Evolutionary conservation across 139 green algal genomes (phyloP), one percentile per base, ranked within the genome.

Genomic region (Coelastrella sp.): DNA sequence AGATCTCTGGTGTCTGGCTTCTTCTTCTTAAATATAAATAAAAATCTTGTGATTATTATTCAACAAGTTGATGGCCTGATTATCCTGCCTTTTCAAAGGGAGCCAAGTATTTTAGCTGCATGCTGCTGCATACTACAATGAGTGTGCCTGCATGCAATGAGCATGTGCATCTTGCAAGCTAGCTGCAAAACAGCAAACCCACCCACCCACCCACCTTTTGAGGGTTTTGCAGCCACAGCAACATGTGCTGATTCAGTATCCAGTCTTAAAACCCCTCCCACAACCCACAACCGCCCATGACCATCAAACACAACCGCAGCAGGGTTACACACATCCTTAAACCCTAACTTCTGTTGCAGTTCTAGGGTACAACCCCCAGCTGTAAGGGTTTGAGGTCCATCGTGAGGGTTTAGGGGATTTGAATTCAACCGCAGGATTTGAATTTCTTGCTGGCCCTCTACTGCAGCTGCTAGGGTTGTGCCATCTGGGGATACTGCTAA

Each of bases 251-350:
- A 91, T 61, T 85, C 65, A 4, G 75, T 66, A 7, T 60, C 68
- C 59, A 71, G 57, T 16, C 58, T 7, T 20, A 93, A 65, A 10
- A 93, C 80, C 0, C 94, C 94, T 2, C 94, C 91, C 4, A 92
- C 91, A 5, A 86, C 89, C 94, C 94, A 96, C 85, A 96, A 89
- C 58, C 89, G 78, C 0, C 92, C 91, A n/a, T 23, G 22, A 0
- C 64, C 59, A 14, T 95, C 94, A 92, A 96, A 96, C 16, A 78
- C 59, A 10, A 96, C 79, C 47, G 89, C 91, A 7, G 91, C 92
- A 47, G 95, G 95, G 61, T 96, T 89, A 19, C 82, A 73, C n/a
- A 93, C 84, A 80, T 92, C 94, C 4, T 80, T 56, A 65, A 96
- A 89, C 17, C 76, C 66, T 82, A 96, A 59, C 58, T 84, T 82